phyloP scores from a whole-genome alignment of 2,329 filamentous ascomycete genomes.

The Davidsoniella neocaledoniae region DNA sequence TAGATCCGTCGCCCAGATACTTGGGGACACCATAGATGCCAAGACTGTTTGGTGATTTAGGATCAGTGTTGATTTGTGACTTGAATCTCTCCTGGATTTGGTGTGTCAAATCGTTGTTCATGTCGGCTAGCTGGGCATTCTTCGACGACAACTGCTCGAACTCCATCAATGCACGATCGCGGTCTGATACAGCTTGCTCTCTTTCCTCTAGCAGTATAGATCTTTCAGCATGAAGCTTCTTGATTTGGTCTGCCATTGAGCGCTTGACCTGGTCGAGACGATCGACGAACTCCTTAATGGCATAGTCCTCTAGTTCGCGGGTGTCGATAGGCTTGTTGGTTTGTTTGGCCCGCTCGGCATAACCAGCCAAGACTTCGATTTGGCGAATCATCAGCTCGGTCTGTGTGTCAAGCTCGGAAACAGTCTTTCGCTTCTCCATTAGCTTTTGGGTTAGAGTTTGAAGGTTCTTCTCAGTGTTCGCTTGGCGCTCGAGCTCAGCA shows the following conservation, averaged over 20 bases:
- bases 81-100: slow-evolving; percentile 91
- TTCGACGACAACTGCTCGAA: slow-evolving; percentile 90
- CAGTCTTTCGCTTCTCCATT: slow-evolving; percentile 84
- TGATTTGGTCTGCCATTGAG: slow-evolving; percentile 39
- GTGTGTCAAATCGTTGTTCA: slow-evolving; percentile 90
- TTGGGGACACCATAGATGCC: slow-evolving; percentile 40
- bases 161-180: slow-evolving; percentile 84
- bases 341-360: slow-evolving; percentile 73
- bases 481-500: slow-evolving; percentile 70
- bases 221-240: slow-evolving; percentile 50
- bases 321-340: slow-evolving; percentile 66
- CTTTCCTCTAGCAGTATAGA: slow-evolving; percentile 76
- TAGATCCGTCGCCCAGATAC: slow-evolving; percentile 30
- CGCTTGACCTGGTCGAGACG: slow-evolving; percentile 46
- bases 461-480: slow-evolving; percentile 44
- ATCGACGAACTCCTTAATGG: slow-evolving; percentile 81
- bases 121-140: slow-evolving; percentile 82
- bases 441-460: slow-evolving; percentile 75
- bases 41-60: slow-evolving; percentile 34
- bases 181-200: slow-evolving; percentile 62
- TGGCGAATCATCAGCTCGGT: slow-evolving; percentile 91
- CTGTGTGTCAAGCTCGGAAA: slow-evolving; percentile 84
- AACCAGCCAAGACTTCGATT: slow-evolving; percentile 74
- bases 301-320: slow-evolving; percentile 67
- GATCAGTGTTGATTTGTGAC: slow-evolving; percentile 41